Base-by-base conservation (phyloP, 2,329 filamentous ascomycete species). In the Curvularia lunata region DNA sequence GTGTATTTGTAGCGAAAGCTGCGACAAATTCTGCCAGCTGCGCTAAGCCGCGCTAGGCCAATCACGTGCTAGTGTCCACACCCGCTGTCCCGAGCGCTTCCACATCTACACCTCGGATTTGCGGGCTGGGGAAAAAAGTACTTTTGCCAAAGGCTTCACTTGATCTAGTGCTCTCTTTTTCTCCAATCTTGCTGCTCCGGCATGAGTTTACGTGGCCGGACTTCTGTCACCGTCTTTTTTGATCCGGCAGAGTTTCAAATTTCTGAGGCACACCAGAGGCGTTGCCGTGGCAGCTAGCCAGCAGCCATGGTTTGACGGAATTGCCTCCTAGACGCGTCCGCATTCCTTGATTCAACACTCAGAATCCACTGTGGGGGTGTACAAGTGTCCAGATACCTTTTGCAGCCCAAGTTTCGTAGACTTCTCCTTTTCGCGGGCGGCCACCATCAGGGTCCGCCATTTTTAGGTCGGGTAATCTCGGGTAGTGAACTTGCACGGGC, bases 311-410 rank as follows among this genome's bases (percentile, higher is more conserved):
- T 59, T 56, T 59, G 52, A 49, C 62, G 55, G 51, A 56, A 49
- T 21, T 21, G 56, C 59, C 59, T 61, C 52, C 52, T 59, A 61
- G 58, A 27, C 55, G 62, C 58, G 48, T 57, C 51, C 46, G 42
- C 37, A 55, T 18, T 48, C 42, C 43, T 52, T 47, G 42, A 54
- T 58, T 63, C 54, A 53, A 54, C 51, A 52, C 51, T 56, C 27
- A 58, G 56, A 52, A 61, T 46, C 57, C 64, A 52, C 49, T 63
- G 59, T 66, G 67, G 64, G 58, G 51, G 58, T 58, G 62, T 50
- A 60, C 63, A 64, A 62, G 62, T 65, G 65, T 64, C 51, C 63
- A 69, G 61, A 65, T 63, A 58, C 64, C 57, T 56, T 53, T 64
- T 68, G 51, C 49, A 65, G 60, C 52, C 38, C 51, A 54, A 54